phyloP scores from a whole-genome alignment of 2,329 filamentous ascomycete species.

The Pseudocercospora fijiensis region DNA sequence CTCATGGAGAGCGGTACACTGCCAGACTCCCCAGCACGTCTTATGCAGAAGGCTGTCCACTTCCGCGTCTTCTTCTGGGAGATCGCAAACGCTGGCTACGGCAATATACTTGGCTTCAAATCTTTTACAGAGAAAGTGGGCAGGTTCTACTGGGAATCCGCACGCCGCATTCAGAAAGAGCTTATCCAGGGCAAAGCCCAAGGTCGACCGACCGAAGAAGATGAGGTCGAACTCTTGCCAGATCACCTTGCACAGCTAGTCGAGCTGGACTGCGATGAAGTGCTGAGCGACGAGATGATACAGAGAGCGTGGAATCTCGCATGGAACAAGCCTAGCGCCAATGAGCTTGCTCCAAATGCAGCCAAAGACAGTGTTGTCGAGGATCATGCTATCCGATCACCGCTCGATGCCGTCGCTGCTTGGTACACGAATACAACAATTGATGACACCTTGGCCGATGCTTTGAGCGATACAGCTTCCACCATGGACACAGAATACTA shows the following conservation, averaged over 20 bases:
- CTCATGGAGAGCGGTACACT: conserved; percentile 84
- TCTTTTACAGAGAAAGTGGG: conserved; percentile 71
- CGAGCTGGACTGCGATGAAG: conserved; percentile 75
- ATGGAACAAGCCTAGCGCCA: conserved; percentile 75
- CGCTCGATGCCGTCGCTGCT: conserved; percentile 83
- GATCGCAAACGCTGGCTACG: conserved; percentile 63
- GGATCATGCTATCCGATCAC: conserved; percentile 79
- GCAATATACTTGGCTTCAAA: conserved; percentile 64
- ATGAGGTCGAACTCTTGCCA: conserved; percentile 66
- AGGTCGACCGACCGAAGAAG: conserved; percentile 38
- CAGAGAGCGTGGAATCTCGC: conserved; percentile 87
- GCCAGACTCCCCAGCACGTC: conserved; percentile 73
- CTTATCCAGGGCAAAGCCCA: conserved; percentile 31
- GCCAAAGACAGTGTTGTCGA: conserved; percentile 82
- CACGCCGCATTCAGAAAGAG: conserved; percentile 61
- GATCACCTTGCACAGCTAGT: conserved; percentile 74
- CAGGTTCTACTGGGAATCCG: conserved; percentile 76
- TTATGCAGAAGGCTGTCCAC: conserved; percentile 92
- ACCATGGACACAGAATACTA: conserved; percentile 47
- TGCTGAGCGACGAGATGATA: conserved; percentile 73
- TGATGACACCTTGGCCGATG: conserved; percentile 65
- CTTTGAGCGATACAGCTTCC: conserved; percentile 49
- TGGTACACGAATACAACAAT: conserved; percentile 81
- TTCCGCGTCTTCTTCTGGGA: conserved; percentile 88
- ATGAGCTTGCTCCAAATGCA: conserved; percentile 64